Evolutionary conservation across 768 basidiomycete genomes (phyloP), one percentile per base, ranked within the genome.

Genomic region (Postia placenta): DNA sequence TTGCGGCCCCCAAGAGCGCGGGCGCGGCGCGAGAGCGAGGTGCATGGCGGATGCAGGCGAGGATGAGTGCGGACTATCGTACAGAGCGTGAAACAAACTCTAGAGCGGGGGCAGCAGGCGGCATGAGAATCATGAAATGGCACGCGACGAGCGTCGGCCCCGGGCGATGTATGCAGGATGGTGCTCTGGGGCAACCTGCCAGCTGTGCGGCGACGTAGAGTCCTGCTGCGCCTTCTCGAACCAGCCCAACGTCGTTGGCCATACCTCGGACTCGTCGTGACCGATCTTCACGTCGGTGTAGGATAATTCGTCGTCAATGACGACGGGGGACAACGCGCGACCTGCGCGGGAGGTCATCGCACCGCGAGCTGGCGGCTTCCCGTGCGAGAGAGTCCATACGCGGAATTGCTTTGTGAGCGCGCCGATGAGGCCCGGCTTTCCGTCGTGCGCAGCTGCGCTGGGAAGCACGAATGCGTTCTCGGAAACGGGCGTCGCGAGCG

Each of bases 81-180:
- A 56, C 55, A 56, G 30, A 33, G 40, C n/a, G n/a, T n/a, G 48
- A 52, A 48, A 51, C 33, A 33, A 33, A 33, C 30, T 33, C 30
- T 33, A 15, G 9, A 24, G 43, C 11, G 49, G 47, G 41, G 25
- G 42, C 27, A 22, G 24, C 5, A 22, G 20, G 9, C 20, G 24
- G 48, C 42, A 39, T 38, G 30, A 27, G 41, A 42, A 47, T 63
- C 63, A 67, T 62, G 63, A 65, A 20, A 60, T 59, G 48, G 61
- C 62, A 44, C 74, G 69, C n/a, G 68, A 67, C 20, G 65, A 49
- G 58, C 67, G 70, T 48, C 76, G 70, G 9, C 74, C 75, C 47
- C 74, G 73, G 33, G 70, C 54, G 53, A 62, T 69, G 64, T 62
- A 71, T 27, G 70, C 70, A 24, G 67, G 68, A 45, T 65, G 64